Conservation (phyloP, 768 basidiomycete genomes). For the Podaxis rugospora region DNA sequence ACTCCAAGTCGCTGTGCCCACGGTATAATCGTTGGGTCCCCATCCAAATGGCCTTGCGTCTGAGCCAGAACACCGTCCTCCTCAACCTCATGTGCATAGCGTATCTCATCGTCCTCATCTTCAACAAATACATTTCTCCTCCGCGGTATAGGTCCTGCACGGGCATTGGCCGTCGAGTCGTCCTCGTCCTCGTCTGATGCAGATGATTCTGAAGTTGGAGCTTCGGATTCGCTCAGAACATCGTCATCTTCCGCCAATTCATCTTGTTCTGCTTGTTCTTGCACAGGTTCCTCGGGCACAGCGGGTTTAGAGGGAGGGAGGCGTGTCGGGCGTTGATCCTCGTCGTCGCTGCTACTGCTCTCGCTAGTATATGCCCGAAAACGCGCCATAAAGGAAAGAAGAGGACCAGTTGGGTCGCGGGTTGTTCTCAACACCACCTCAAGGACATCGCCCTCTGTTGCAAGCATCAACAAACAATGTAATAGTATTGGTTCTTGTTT, state of each 20-base stretch:
- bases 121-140: constrained; percentile 46
- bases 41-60: constrained; percentile 22
- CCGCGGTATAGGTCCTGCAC: constrained; percentile 15
- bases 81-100: constrained; percentile 44
- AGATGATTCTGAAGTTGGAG: constrained; percentile 31
- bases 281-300: constrained; percentile 19
- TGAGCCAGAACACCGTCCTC: constrained; percentile 28
- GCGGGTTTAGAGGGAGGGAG: constrained; percentile 10
- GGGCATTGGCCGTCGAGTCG: constrained; percentile 25
- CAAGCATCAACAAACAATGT: constrained; percentile 7
- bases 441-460: neutral
- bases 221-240: constrained; percentile 28
- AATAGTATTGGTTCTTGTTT: neutral
- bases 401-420: neutral
- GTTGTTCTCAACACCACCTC: neutral
- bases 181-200: constrained; percentile 51
- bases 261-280: constrained; percentile 26
- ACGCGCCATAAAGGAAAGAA: constrained; percentile 46
- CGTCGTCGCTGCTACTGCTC: constrained; percentile 52
- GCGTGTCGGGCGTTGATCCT: constrained; percentile 19
- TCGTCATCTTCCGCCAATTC: constrained; percentile 27
- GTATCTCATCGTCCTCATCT: constrained; percentile 50
- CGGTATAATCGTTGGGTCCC: constrained; percentile 52
- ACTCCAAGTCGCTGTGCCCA: constrained; percentile 73
- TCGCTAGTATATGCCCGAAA: constrained; percentile 65